phyloP scores from a whole-genome alignment of 345 rosid species.

The Populus simonii region DNA sequence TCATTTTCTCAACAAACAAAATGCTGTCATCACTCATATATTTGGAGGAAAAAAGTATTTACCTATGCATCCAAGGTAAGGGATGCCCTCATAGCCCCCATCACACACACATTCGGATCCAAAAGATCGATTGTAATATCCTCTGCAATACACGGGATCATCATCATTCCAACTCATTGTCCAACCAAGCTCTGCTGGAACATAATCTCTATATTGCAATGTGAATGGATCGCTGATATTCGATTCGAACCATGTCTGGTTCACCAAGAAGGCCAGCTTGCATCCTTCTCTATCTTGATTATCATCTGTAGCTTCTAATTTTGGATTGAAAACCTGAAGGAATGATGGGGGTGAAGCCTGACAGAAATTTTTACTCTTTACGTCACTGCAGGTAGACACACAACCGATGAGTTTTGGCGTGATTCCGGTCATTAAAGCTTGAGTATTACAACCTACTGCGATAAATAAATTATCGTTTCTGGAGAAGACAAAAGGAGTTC shows the following conservation, averaged over 20 bases:
- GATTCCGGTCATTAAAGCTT: background rate
- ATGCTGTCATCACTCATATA: no score
- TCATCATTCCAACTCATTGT: accelerated
- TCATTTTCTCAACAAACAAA: no score
- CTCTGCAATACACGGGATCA: accelerated
- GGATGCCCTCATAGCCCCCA: background rate
- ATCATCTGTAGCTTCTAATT: background rate
- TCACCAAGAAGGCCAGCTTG: background rate
- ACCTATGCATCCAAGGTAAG: background rate
- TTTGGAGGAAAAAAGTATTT: background rate
- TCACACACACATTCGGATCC: background rate
- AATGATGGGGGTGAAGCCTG: background rate
- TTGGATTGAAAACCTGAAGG: background rate
- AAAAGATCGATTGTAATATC: accelerated
- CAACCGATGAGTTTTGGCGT: background rate
- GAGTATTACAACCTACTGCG: conserved; percentile 14
- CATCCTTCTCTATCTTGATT: background rate
- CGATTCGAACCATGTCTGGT: background rate
- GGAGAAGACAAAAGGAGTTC: conserved; percentile 12
- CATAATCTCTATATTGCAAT: background rate
- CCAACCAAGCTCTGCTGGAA: background rate
- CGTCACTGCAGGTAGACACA: background rate
- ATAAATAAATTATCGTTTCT: background rate
- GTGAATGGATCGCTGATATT: background rate
- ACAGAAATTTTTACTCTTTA: background rate